phyloP scores from a whole-genome alignment of 1,284 basidiomycete genomes.

The Apiotrichum montevideense region DNA sequence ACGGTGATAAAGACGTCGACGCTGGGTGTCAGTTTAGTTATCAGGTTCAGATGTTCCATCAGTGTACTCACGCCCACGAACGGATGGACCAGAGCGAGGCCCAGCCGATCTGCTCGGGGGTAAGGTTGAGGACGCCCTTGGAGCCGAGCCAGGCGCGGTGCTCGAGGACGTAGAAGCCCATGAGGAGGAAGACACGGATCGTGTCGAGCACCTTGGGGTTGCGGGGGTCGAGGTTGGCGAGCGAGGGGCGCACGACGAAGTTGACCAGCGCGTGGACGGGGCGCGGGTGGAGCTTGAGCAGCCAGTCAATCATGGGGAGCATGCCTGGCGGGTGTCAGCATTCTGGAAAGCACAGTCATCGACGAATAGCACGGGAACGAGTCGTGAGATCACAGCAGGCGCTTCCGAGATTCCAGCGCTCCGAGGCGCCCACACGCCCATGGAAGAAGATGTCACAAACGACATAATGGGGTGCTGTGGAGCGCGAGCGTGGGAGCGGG shows the following conservation, averaged over 20 bases:
- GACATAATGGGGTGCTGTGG: too few relatives aligned
- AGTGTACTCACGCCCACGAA: slow-evolving; percentile 42
- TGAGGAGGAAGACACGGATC: slow-evolving; percentile 35
- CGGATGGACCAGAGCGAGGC: slow-evolving; percentile 10
- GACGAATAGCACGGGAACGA: too few relatives aligned
- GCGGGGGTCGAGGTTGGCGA: slow-evolving; percentile 10
- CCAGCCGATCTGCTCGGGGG: slow-evolving; percentile 12
- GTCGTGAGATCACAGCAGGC: too few relatives aligned
- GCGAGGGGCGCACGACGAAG: slow-evolving; percentile 16
- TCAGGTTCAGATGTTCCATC: not conserved
- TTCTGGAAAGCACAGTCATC: too few relatives aligned
- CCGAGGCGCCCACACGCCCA: too few relatives aligned
- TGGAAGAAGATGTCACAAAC: too few relatives aligned
- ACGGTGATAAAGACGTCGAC: slow-evolving; percentile 38
- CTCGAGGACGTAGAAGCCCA: slow-evolving; percentile 42
- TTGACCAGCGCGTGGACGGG: slow-evolving; percentile 23
- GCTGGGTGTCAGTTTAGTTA: slow-evolving; percentile 10
- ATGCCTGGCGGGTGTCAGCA: slow-evolving; percentile 19
- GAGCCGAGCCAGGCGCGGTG: slow-evolving; percentile 37
- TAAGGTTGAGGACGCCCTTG: slow-evolving; percentile 37
- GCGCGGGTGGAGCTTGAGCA: slow-evolving; percentile 33
- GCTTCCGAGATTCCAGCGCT: too few relatives aligned
- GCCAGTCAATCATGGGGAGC: slow-evolving; percentile 36
- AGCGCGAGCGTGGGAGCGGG: too few relatives aligned
- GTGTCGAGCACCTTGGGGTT: slow-evolving; percentile 32